A percentile compares a stretch with the other conserved stretches of the same genome.
phyloP scores from a whole-genome alignment of 1,284 basidiomycete species.

The Ganoderma sp. region DNA sequence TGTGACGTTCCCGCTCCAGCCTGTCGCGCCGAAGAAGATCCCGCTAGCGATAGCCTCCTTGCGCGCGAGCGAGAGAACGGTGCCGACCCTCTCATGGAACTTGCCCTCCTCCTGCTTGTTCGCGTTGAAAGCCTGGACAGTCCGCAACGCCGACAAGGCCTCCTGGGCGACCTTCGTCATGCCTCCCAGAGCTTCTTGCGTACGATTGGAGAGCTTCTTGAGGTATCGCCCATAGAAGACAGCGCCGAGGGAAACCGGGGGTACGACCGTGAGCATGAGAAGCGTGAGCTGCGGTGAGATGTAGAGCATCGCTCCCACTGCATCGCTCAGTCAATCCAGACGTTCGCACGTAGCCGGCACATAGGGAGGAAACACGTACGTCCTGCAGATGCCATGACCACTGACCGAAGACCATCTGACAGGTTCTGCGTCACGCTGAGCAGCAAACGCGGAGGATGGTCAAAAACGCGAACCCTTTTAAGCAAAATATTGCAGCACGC shows the following conservation, averaged over 20 bases:
- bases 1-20: slow-evolving; percentile 95
- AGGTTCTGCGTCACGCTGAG: slow-evolving; percentile 88
- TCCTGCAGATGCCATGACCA: slow-evolving; percentile 90
- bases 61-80: slow-evolving; percentile 78
- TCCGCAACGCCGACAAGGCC: slow-evolving; percentile 90
- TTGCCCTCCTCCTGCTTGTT: slow-evolving; percentile 74
- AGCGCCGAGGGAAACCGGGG: slow-evolving; percentile 93
- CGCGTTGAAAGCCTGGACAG: slow-evolving; percentile 91
- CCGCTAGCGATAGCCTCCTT: slow-evolving; percentile 92
- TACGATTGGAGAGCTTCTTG: slow-evolving; percentile 88
- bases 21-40: slow-evolving; percentile 92
- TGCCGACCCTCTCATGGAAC: slow-evolving; percentile 69
- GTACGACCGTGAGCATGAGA: slow-evolving; percentile 94
- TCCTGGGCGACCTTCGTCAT: slow-evolving; percentile 96
- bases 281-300: slow-evolving; percentile 90
- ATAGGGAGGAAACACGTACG: slow-evolving; percentile 54
- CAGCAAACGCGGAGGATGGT: not conserved
- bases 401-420: slow-evolving; percentile 86
- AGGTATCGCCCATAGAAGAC: slow-evolving; percentile 96
- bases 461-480: not conserved
- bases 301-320: slow-evolving; percentile 96
- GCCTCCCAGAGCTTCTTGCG: slow-evolving; percentile 93
- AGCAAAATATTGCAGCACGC: slow-evolving; percentile 30
- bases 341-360: not conserved
- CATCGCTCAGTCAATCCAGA: not conserved